A percentile compares a stretch with the other conserved stretches of the same genome.
Evolutionary conservation across 495 filamentous ascomycete species (phyloP).

Genomic region (Aspergillus sclerotioniger): DNA sequence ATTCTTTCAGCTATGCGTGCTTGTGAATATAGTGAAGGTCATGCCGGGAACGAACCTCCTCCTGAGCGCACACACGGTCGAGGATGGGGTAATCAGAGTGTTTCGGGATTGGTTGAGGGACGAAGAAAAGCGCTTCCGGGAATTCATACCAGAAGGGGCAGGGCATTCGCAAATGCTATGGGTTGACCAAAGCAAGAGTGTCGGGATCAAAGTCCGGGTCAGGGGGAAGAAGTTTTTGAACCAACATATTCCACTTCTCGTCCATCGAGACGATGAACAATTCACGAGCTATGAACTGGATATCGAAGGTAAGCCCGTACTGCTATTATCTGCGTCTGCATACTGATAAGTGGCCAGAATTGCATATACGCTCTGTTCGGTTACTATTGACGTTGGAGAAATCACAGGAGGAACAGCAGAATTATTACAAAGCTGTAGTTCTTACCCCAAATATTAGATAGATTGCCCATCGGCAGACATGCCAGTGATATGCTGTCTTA

Average conservation of each 20-base stretch:
- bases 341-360: slow-evolving; percentile 38
- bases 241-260: slow-evolving; percentile 37
- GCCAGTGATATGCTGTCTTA: too few relatives aligned
- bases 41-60: slow-evolving; percentile 56
- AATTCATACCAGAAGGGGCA: background rate
- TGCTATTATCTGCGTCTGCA: background rate
- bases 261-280: slow-evolving; percentile 54
- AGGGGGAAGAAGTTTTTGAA: slow-evolving; percentile 30
- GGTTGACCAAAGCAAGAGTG: slow-evolving; percentile 52
- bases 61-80: slow-evolving; percentile 57
- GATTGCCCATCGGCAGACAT: background rate
- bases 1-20: slow-evolving; percentile 68
- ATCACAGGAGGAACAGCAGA: slow-evolving; percentile 51
- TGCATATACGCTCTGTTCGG: slow-evolving; percentile 58
- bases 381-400: slow-evolving; percentile 58
- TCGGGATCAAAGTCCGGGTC: slow-evolving; percentile 60
- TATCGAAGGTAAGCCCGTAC: slow-evolving; percentile 51
- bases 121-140: slow-evolving; percentile 17
- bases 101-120: slow-evolving; percentile 68
- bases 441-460: slow-evolving; percentile 17
- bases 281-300: slow-evolving; percentile 56
- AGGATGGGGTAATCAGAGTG: slow-evolving; percentile 63
- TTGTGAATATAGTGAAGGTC: slow-evolving; percentile 66
- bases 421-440: slow-evolving; percentile 55
- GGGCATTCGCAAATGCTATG: slow-evolving; percentile 47